A percentile compares a stretch with the other conserved stretches of the same genome.
Evolutionary conservation across 768 basidiomycete genomes (phyloP).

Genomic region (Dioszegia crocea): DNA sequence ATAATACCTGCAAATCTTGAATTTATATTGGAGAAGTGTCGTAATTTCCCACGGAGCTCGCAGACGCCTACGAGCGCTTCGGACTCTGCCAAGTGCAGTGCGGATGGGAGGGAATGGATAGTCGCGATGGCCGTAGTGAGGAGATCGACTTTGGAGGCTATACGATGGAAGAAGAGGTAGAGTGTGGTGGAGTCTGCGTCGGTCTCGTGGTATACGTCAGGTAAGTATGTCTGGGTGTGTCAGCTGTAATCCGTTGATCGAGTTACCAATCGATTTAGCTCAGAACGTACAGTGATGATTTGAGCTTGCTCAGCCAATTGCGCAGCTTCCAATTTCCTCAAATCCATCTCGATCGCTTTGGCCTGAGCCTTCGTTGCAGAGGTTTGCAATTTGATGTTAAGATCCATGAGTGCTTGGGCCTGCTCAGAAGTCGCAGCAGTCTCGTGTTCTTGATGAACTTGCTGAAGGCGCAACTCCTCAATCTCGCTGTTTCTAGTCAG

Average conservation of each 20-base stretch:
- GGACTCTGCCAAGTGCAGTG: slow-evolving; percentile 73
- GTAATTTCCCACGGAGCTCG: slow-evolving; percentile 83
- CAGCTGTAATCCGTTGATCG: slow-evolving; percentile 37
- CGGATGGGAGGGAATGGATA: slow-evolving; percentile 75
- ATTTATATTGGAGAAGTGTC: slow-evolving; percentile 74
- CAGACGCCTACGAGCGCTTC: slow-evolving; percentile 88
- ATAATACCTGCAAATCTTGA: slow-evolving; percentile 84
- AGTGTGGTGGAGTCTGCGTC: slow-evolving; percentile 85
- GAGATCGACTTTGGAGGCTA: slow-evolving; percentile 80
- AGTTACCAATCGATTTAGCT: not conserved
- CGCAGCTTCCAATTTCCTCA: slow-evolving; percentile 75
- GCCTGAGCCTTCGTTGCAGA: slow-evolving; percentile 86
- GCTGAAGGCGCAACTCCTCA: slow-evolving; percentile 73
- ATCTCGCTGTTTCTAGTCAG: slow-evolving; percentile 62
- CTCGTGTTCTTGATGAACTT: slow-evolving; percentile 76
- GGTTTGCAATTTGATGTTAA: slow-evolving; percentile 91
- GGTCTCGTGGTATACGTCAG: slow-evolving; percentile 79
- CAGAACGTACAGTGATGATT: slow-evolving; percentile 67
- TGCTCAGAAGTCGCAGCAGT: slow-evolving; percentile 79
- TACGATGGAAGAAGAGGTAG: slow-evolving; percentile 86
- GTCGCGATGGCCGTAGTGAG: slow-evolving; percentile 78
- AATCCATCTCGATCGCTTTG: slow-evolving; percentile 80
- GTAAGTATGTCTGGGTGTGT: slow-evolving; percentile 67
- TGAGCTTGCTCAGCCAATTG: slow-evolving; percentile 73
- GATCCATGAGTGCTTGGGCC: slow-evolving; percentile 85